Percentiles rank a stretch among this genome's conserved stretches.
Conservation (phyloP, 768 basidiomycete species). For the Mycena crocata region DNA sequence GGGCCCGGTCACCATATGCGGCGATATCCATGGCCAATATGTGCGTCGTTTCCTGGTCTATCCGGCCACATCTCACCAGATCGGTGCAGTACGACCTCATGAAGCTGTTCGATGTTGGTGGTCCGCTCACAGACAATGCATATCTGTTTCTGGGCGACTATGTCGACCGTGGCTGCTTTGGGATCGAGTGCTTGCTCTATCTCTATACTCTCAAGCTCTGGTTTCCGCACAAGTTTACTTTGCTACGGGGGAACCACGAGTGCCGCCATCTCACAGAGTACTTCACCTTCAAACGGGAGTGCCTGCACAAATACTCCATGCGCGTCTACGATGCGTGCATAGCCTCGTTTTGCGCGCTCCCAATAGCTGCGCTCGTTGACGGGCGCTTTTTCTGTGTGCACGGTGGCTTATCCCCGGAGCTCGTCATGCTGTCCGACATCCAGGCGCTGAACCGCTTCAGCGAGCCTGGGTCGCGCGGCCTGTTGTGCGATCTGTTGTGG, state of each 20-base stretch:
- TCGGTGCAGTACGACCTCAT: conserved; percentile 90
- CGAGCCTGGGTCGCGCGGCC: conserved; percentile 92
- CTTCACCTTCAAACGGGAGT: conserved; percentile 98
- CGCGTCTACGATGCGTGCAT: conserved; percentile 93
- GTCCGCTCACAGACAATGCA: conserved; percentile 80
- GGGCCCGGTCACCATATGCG: conserved; percentile 94
- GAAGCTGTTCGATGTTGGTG: conserved; percentile 97
- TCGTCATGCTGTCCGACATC: conserved; percentile 83
- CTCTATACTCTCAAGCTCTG: conserved; percentile 94
- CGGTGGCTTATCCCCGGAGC: conserved; percentile 92
- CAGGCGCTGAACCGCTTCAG: conserved; percentile 89
- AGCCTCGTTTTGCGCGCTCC: conserved; percentile 89
- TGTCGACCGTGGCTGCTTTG: conserved; percentile 95
- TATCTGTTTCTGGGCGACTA: conserved; percentile 98
- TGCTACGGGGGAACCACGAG: conserved; percentile 97
- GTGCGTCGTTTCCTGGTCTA: conserved; percentile 54
- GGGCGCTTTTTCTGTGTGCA: conserved; percentile 97
- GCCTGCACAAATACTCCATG: conserved; percentile 90
- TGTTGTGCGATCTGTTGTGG: conserved; percentile 97
- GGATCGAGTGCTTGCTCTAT: conserved; percentile 91
- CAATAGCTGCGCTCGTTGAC: conserved; percentile 92
- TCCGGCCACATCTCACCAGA: neutral
- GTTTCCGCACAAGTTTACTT: conserved; percentile 83
- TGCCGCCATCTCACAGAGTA: conserved; percentile 97
- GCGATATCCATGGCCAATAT: conserved; percentile 98